Conservation (phyloP, 768 basidiomycete species). For the Dioszegia aurantiaca region DNA sequence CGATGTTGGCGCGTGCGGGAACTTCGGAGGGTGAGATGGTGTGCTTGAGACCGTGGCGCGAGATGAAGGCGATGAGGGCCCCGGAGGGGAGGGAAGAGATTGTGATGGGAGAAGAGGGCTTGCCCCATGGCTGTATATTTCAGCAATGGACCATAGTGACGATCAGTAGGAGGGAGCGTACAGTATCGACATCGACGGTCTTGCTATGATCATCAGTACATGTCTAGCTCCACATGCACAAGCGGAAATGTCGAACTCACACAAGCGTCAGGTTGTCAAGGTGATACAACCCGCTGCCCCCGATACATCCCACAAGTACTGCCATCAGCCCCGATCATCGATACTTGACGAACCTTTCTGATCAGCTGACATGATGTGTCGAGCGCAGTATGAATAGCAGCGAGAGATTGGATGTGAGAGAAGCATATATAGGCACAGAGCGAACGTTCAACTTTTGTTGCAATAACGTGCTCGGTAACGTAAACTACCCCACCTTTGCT, state of each 20-base stretch:
- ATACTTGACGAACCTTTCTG: conserved; percentile 4
- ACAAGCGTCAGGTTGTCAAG: conserved; percentile 83
- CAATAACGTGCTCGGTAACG: too few species aligned
- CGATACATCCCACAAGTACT: conserved; percentile 75
- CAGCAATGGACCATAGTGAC: not conserved
- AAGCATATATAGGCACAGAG: too few species aligned
- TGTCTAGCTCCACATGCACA: not conserved
- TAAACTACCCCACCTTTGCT: too few species aligned
- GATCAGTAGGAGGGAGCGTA: conserved; percentile 51
- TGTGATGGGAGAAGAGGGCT: conserved; percentile 84
- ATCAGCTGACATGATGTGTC: not conserved
- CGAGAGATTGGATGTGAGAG: too few species aligned
- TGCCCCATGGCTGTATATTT: conserved; percentile 76
- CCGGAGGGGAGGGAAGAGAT: conserved; percentile 84
- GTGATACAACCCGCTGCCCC: conserved; percentile 88
- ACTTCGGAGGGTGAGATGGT: conserved; percentile 73
- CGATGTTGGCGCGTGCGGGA: conserved; percentile 86
- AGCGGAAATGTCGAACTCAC: conserved; percentile 57
- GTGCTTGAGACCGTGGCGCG: conserved; percentile 84
- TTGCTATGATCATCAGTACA: conserved; percentile 56
- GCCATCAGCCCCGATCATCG: not conserved
- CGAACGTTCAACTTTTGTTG: too few species aligned
- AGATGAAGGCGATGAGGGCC: conserved; percentile 74
- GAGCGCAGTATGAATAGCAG: too few species aligned
- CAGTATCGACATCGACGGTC: conserved; percentile 76